Conservation (phyloP, 2,329 filamentous ascomycete species). For the Emericellopsis atlantica region DNA sequence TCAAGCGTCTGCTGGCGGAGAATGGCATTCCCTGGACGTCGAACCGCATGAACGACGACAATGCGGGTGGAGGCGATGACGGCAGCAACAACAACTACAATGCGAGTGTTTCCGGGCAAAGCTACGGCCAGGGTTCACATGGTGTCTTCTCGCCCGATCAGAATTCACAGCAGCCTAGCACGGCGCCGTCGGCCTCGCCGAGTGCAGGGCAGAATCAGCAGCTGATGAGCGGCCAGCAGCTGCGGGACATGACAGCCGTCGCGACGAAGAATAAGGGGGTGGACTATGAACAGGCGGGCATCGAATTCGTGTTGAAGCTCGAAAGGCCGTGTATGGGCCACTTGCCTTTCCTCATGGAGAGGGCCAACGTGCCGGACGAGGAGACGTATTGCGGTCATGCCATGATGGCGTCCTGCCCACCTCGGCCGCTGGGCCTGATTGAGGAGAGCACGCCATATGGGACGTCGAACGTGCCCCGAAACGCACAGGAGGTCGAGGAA, state of each 20-base stretch:
- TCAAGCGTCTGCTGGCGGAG: slow-evolving; percentile 46
- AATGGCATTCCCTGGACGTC: slow-evolving; percentile 30
- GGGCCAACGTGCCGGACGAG: slow-evolving; percentile 36
- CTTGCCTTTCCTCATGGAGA: slow-evolving; percentile 63
- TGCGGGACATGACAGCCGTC: slow-evolving; percentile 13
- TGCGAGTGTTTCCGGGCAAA: neutral
- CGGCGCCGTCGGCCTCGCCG: slow-evolving; percentile 23
- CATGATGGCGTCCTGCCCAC: slow-evolving; percentile 84
- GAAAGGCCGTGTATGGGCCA: slow-evolving; percentile 92
- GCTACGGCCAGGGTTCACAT: slow-evolving; percentile 1
- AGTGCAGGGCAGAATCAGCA: slow-evolving; percentile 12
- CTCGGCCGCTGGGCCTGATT: slow-evolving; percentile 43
- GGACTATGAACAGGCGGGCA: slow-evolving; percentile 72
- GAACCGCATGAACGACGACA: neutral
- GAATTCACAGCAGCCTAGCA: slow-evolving; percentile 26
- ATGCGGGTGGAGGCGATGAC: neutral
- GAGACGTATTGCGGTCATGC: slow-evolving; percentile 56
- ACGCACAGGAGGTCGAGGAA: too few species aligned
- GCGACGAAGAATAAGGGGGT: slow-evolving; percentile 27
- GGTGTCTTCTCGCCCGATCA: slow-evolving; percentile 33
- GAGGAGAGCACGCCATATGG: too few species aligned
- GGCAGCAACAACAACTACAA: slow-evolving; percentile 6
- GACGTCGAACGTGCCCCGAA: too few species aligned
- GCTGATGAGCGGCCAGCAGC: slow-evolving; percentile 15
- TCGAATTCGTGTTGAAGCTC: slow-evolving; percentile 82